Evolutionary conservation across 192 early-diverging fungal species (phyloP).

Genomic region (Coemansia sp.): DNA sequence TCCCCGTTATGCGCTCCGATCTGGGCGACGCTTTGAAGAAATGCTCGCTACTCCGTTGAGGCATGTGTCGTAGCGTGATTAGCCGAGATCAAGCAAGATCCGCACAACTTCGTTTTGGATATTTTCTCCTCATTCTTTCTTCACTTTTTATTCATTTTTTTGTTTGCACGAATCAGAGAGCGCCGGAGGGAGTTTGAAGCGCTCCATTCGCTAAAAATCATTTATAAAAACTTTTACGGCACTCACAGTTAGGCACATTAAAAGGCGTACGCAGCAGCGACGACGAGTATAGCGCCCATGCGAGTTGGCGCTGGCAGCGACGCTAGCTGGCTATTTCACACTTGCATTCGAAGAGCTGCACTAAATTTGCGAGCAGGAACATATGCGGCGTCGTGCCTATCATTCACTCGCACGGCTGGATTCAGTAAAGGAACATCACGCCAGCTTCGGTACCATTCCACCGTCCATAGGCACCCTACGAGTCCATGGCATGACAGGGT

Average conservation of each 20-base stretch:
- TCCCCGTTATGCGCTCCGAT: slow-evolving; percentile 59
- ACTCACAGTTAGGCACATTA: not conserved
- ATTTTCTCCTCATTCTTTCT: not conserved
- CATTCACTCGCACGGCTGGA: not conserved
- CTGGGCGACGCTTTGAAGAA: slow-evolving; percentile 53
- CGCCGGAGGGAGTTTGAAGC: not conserved
- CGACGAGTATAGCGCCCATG: not conserved
- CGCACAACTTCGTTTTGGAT: no score
- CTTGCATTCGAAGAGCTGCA: not conserved
- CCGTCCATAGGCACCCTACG: not conserved
- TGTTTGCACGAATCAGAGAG: not conserved
- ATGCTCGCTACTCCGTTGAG: slow-evolving; percentile 41
- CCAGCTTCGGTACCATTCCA: not conserved
- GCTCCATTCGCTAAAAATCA: not conserved
- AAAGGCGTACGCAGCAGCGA: not conserved
- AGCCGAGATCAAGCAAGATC: not conserved
- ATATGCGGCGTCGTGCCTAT: not conserved
- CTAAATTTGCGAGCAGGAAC: not conserved
- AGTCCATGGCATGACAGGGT: not conserved
- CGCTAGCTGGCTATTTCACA: not conserved
- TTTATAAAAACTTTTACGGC: not conserved
- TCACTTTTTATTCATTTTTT: not conserved
- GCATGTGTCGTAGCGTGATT: not conserved
- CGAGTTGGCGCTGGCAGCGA: slow-evolving; percentile 1
- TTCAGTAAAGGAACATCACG: not conserved